Percentiles rank a stretch among this genome's conserved stretches.
Evolutionary conservation across 2,329 filamentous ascomycete species (phyloP).

Genomic region (Aspergillus caelatus): DNA sequence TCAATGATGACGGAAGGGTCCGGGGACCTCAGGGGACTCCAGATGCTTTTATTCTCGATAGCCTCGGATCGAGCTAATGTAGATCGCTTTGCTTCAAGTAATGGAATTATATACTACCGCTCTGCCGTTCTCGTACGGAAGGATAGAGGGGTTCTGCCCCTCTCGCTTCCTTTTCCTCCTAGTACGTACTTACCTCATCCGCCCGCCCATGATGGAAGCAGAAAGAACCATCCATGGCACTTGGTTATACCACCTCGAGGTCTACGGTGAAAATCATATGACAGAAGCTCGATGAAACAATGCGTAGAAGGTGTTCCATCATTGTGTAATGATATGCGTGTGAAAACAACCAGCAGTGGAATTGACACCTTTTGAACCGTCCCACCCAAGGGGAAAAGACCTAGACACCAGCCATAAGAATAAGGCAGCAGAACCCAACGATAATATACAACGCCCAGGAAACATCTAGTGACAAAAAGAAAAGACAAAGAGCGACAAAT

Average conservation of each 20-base stretch:
- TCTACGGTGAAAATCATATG: background rate
- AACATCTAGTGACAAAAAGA: constrained; percentile 9
- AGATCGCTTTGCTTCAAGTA: constrained; percentile 6
- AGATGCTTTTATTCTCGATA: constrained; percentile 23
- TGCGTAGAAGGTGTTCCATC: background rate
- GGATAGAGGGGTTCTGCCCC: background rate
- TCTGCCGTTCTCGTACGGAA: constrained; percentile 9
- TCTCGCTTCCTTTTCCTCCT: background rate
- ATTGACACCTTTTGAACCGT: constrained; percentile 9
- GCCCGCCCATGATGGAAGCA: background rate
- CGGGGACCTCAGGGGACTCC: constrained; percentile 28
- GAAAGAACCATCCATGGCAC: background rate
- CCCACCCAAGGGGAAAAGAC: constrained; percentile 11
- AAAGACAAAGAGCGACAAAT: constrained; percentile 6
- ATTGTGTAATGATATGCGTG: background rate
- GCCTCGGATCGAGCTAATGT: constrained; percentile 23
- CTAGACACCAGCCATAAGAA: constrained; percentile 18
- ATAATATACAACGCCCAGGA: constrained; percentile 20
- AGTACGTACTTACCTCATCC: background rate
- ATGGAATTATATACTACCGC: constrained; percentile 24
- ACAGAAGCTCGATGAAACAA: background rate
- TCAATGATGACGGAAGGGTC: constrained; percentile 38
- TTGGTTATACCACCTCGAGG: background rate
- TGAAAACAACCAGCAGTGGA: background rate
- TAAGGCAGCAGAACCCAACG: constrained; percentile 10